phyloP scores from a whole-genome alignment of 805 yeast genomes.

The Lipomyces mesembrius region DNA sequence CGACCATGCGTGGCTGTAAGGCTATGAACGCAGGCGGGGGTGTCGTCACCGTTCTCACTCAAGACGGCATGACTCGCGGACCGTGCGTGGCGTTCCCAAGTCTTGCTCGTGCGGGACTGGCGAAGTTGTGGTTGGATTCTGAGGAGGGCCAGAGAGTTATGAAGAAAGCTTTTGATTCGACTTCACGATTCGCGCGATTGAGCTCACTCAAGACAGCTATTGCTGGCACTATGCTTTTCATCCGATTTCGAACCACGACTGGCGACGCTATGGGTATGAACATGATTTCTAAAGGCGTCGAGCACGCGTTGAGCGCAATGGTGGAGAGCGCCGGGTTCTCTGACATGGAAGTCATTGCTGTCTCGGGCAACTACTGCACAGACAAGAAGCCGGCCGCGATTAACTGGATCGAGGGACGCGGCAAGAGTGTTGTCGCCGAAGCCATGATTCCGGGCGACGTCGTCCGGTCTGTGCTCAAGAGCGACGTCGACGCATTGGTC shows the following conservation, averaged over 20 bases:
- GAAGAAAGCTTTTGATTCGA: conserved; percentile 90
- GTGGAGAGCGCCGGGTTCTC: conserved; percentile 86
- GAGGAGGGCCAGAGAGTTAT: conserved; percentile 85
- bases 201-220: conserved; percentile 89
- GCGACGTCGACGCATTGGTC: conserved; percentile 89
- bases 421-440: conserved; percentile 96
- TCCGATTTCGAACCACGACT: conserved; percentile 96
- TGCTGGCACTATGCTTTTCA: conserved; percentile 87
- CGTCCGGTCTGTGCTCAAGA: conserved; percentile 81
- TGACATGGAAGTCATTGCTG: conserved; percentile 90
- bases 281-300: conserved; percentile 99
- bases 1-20: conserved; percentile 98
- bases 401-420: conserved; percentile 99
- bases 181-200: conserved; percentile 95
- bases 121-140: conserved; percentile 93
- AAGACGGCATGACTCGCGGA: conserved; percentile 99
- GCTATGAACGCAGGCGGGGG: conserved; percentile 98
- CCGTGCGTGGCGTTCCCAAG: conserved; percentile 93
- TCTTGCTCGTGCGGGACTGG: conserved; percentile 86
- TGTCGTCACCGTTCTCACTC: conserved; percentile 84
- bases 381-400: conserved; percentile 98
- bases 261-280: conserved; percentile 99
- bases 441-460: conserved; percentile 83
- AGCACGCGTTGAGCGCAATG: conserved; percentile 81
- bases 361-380: conserved; percentile 96